Evolutionary conservation across 495 filamentous ascomycete genomes (phyloP), one percentile per base, ranked within the genome.

Genomic region (Podospora pseudoanserina): DNA sequence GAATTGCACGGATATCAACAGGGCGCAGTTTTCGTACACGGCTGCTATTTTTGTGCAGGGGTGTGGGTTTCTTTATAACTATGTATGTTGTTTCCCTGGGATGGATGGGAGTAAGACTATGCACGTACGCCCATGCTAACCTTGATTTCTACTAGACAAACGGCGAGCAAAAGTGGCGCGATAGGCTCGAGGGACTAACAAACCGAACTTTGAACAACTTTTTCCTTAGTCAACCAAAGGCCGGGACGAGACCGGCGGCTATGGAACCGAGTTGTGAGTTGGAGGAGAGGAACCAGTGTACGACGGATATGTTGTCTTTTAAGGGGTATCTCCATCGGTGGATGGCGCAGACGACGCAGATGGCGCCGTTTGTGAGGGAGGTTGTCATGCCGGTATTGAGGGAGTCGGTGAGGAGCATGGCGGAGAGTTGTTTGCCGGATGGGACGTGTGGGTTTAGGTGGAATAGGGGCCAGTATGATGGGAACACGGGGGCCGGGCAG

Each of bases 291-390:
- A 70, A 77, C 30, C 79, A 73, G 3, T 92, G 90, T 79, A 86
- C 86, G 76, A 84, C 85, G 20, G 91, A 93, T 71, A 88, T 91
- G 78, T 82, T 81, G 18, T 90, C 89, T 56, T 94, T 90, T 86
- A 94, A 94, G 76, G 88, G 88, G 55, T 91, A 91, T 76, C 79
- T 93, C 5, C 80, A 90, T 19, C 89, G 91, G 30, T 91, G 87
- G 85, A 85, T 96, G 78, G 88, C 85, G 39, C 79, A 85, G 30
- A 83, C 89, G 6, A 86, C 86, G 19, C 85, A 89, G 70, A 76
- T 91, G 65, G 90, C 89, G 0, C 90, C 92, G 0, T 89, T 86
- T 75, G 88, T 87, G 11, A 77, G 79, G 57, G 79, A 79, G 34
- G 73, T 71, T 34, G 84, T 96, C 69, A 87, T 90, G 79, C 85